phyloP scores from a whole-genome alignment of 352 stramenopile species.

The Phytophthora fragariaefolia region DNA sequence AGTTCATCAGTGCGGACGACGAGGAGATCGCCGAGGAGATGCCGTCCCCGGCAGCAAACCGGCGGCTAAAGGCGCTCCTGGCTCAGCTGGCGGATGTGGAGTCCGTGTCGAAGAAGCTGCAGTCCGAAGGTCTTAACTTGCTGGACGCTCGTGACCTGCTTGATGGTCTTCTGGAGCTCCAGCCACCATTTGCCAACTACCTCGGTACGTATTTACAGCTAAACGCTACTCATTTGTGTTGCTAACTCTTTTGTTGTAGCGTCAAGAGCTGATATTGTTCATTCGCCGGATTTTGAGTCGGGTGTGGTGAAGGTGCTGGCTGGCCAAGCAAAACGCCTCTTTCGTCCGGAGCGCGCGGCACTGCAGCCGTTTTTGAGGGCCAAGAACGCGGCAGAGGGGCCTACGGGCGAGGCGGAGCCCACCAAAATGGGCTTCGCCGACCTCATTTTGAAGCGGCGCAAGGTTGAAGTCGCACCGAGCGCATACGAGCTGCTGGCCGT shows the following conservation, averaged over 20 bases:
- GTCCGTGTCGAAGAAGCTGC: constrained; percentile 7
- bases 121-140: constrained; percentile 2
- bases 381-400: neutral
- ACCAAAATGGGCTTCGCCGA: neutral
- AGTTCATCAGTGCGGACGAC: constrained; percentile 16
- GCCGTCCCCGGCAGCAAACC: neutral
- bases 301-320: constrained; percentile 9
- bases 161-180: neutral
- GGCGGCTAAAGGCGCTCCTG: neutral
- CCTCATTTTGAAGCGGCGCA: neutral
- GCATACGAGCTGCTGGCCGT: neutral
- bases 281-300: neutral
- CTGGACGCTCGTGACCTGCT: constrained; percentile 6
- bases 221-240: neutral
- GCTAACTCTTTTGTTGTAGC: constrained; percentile 12
- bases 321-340: neutral
- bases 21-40: neutral
- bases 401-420: neutral
- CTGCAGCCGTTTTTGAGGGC: neutral
- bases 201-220: constrained; percentile 6
- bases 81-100: neutral
- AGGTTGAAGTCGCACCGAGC: neutral
- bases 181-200: neutral
- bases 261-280: constrained; percentile 3
- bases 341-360: neutral